A percentile compares a stretch with the other conserved stretches of the same genome.
These are phyloP conservation scores for Fraxinus greggii DNA, from an alignment of 305 asterid species.

Conservation along the genomic window DNA sequence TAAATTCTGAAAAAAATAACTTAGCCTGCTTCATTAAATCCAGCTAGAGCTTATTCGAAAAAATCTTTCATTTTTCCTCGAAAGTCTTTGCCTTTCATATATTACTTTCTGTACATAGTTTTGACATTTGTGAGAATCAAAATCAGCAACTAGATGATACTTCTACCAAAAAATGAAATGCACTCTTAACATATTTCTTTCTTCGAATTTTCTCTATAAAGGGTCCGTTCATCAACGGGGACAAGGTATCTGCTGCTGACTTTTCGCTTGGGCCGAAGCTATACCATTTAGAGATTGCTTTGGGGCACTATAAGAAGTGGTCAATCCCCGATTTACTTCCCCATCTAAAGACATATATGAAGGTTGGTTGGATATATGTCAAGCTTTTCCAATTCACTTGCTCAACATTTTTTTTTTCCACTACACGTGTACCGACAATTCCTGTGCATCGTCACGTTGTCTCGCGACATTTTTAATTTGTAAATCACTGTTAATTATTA, in stretches of 20 bases:
- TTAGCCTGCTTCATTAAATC: neutral
- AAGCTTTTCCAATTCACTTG: constrained; percentile 1
- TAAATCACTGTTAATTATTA: neutral
- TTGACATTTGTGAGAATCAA: constrained; percentile 4
- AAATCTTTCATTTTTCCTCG: neutral
- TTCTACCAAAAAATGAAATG: neutral
- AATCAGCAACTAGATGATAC: constrained; percentile 1
- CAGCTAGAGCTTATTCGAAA: neutral
- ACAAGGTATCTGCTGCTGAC: constrained; percentile 75
- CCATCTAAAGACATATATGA: constrained; percentile 66
- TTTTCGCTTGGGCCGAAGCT: constrained; percentile 96
- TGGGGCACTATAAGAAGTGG: constrained; percentile 86
- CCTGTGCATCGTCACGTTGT: neutral
- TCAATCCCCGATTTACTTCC: constrained; percentile 75
- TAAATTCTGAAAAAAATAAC: neutral
- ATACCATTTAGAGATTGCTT: constrained; percentile 77
- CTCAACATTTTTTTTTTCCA: neutral
- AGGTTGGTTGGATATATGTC: constrained; percentile 45
- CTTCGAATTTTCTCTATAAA: constrained; percentile 25
- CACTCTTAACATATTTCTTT: neutral
- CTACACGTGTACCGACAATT: neutral
- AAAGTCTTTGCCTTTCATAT: neutral
- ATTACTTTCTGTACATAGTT: neutral
- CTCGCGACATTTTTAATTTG: neutral
- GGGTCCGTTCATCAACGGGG: constrained; percentile 85